Conservation (phyloP, 331 rosid species). For the Spiraea crenata region DNA sequence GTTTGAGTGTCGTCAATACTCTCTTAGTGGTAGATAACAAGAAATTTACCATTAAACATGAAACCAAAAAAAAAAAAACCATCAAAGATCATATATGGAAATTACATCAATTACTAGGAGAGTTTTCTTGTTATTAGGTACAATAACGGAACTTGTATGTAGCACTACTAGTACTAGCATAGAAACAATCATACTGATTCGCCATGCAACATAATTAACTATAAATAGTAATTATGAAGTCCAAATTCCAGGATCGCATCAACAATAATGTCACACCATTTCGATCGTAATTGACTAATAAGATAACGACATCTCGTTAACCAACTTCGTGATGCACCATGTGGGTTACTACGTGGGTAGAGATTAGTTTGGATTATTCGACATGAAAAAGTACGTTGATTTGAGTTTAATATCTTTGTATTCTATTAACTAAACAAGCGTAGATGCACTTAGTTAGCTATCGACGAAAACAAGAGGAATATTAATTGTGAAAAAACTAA, state of each 20-base stretch:
- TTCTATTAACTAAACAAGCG: too few species aligned
- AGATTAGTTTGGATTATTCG: slow-evolving; percentile 1
- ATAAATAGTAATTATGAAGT: neutral
- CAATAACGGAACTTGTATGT: neutral
- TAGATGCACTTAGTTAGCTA: neutral
- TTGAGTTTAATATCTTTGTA: neutral
- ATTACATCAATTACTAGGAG: neutral
- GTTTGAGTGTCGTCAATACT: too few species aligned
- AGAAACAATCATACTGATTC: neutral
- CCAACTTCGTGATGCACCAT: neutral
- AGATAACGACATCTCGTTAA: neutral
- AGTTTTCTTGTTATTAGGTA: neutral
- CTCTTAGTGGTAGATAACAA: neutral
- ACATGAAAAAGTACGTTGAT: neutral
- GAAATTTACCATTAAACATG: neutral
- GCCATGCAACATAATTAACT: neutral
- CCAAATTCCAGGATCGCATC: neutral
- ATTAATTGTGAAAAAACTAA: too few species aligned
- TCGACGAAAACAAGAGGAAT: neutral
- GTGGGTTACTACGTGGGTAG: neutral
- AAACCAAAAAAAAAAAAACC: neutral
- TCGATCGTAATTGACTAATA: neutral
- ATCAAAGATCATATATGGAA: too few species aligned
- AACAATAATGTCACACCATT: neutral
- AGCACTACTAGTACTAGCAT: neutral